Evolutionary conservation across 345 rosid species (phyloP).

Genomic region (Erodium maritimum): DNA sequence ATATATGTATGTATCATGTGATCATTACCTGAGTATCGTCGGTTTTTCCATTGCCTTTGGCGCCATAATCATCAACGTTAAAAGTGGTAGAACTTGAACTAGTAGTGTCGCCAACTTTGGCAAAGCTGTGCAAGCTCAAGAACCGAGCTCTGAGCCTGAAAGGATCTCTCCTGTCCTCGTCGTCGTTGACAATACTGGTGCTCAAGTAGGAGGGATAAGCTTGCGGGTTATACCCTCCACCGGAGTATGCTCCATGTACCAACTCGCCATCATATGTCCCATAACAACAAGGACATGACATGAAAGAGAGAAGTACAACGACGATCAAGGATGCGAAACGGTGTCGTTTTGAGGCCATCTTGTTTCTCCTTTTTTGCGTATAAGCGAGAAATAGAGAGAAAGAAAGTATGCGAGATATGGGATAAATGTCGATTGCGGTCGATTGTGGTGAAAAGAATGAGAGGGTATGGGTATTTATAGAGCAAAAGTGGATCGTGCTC

Average conservation of each 20-base stretch:
- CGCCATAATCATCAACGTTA: conserved; percentile 46
- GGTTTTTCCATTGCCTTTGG: conserved; percentile 36
- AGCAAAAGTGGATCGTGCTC: not conserved
- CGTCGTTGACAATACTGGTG: not conserved
- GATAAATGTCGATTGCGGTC: too few relatives aligned
- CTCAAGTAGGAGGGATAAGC: not conserved
- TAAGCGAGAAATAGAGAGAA: not conserved
- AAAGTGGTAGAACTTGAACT: conserved; percentile 3
- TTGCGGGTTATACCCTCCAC: not conserved
- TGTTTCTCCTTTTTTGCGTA: too few relatives aligned
- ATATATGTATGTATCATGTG: too few relatives aligned
- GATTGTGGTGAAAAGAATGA: too few relatives aligned
- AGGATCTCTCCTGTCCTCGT: not conserved
- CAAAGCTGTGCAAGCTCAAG: not conserved
- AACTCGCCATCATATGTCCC: not conserved
- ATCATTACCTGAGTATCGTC: conserved; percentile 69
- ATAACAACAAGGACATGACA: not conserved
- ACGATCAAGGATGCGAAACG: not conserved
- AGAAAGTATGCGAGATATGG: not conserved
- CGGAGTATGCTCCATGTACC: not conserved
- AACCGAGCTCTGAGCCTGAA: not conserved
- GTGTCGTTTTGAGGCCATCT: not conserved
- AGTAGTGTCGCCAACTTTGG: not conserved
- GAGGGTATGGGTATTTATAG: not conserved
- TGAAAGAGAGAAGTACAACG: not conserved